Evolutionary conservation across 1,284 basidiomycete genomes (phyloP), one percentile per base, ranked within the genome.

Genomic region (Thelephora terrestris): DNA sequence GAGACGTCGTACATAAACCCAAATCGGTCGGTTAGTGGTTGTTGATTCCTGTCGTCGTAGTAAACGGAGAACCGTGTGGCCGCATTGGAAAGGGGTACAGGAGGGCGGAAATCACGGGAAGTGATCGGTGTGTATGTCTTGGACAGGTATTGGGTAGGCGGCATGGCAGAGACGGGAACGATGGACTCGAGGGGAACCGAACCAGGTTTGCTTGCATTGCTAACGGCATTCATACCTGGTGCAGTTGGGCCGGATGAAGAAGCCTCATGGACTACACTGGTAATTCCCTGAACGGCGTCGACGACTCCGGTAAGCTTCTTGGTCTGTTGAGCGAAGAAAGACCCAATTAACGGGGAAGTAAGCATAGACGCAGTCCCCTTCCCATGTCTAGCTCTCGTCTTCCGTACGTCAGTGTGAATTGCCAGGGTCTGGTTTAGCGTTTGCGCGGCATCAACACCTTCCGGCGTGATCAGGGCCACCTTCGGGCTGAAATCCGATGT

Each of bases 1-100:
- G 81, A 80, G 10, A 91, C 77, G 57, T 91, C 89, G 55, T 93
- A 96, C 60, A 96, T 86, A 68, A 98, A 98, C 0, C 95, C 95
- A 61, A 91, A 98, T 7, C 91, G 81, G 59, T 97, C 95, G 5
- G 93, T 92, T 55, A 96, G 70, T 2, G 82, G 79, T 42, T 82
- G 75, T 37, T 79, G 76, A 39, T 67, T 73, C 49, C 44, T 45
- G 12, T 79, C 75, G 40, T 78, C 76, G 34, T 62, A 67, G 49
- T 76, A 71, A 32, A 75, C 66, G 20, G 70, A 73, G 54, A 82
- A 73, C 37, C 77, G 66, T 17, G 80, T 73, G 3, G 74, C 71
- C 46, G 79, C 65, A 48, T 76, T 69, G 1, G 81, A 73, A 7
- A 79, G 64, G 32, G 79, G 75, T 47, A 84, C 76, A 4, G 75